phyloP scores from a whole-genome alignment of 768 basidiomycete genomes.

The Punctularia strigosozonata region DNA sequence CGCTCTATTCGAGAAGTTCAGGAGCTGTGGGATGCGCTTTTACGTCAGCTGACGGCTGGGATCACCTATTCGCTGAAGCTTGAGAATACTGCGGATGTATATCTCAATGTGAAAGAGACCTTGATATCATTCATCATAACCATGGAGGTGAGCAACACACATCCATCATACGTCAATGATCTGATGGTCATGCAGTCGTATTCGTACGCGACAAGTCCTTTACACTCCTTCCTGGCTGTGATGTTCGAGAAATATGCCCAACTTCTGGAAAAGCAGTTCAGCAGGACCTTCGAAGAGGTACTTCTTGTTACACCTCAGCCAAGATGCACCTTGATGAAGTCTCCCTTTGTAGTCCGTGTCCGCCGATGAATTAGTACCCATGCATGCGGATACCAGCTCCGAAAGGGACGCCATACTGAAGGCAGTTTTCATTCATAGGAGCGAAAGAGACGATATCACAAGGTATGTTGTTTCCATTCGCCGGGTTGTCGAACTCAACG shows the following conservation, averaged over 20 bases:
- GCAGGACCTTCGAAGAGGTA: conserved; percentile 71
- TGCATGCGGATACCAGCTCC: conserved; percentile 50
- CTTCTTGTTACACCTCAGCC: conserved; percentile 10
- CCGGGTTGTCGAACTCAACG: neutral
- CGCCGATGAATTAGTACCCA: conserved; percentile 82
- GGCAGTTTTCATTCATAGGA: conserved; percentile 70
- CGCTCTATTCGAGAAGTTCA: conserved; percentile 88
- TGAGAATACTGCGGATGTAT: conserved; percentile 73
- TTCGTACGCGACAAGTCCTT: conserved; percentile 70
- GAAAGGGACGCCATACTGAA: conserved; percentile 70
- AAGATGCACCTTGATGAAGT: neutral
- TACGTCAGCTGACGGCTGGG: conserved; percentile 57
- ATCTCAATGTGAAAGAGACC: conserved; percentile 73
- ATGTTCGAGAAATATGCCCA: conserved; percentile 85
- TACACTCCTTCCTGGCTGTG: conserved; percentile 76
- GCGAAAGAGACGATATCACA: conserved; percentile 47
- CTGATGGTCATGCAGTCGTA: conserved; percentile 48
- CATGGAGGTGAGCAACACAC: conserved; percentile 49
- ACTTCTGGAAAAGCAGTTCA: conserved; percentile 73
- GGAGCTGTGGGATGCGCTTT: conserved; percentile 87
- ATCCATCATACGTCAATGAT: neutral
- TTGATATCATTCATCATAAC: conserved; percentile 84
- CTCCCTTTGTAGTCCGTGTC: conserved; percentile 49
- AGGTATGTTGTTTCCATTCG: conserved; percentile 26
- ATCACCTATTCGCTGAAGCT: conserved; percentile 61